Conservation (phyloP, 345 rosid species). For the Brassica rapa region DNA sequence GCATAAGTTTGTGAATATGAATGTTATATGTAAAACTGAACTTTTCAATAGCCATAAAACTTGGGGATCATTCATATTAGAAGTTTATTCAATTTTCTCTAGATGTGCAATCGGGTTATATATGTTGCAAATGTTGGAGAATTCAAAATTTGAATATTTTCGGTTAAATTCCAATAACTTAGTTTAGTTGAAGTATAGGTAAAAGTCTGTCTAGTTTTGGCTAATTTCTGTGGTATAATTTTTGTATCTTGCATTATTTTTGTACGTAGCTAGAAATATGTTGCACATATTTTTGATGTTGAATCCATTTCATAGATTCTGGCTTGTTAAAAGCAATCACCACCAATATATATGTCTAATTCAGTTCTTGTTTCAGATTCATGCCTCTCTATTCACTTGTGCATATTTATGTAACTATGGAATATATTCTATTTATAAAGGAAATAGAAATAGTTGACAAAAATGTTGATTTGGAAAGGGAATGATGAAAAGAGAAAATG, state of each 20-base stretch:
- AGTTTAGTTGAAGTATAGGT: too few species aligned
- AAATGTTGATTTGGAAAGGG: slow-evolving; percentile 17
- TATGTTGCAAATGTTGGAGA: not conserved
- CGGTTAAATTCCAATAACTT: too few species aligned
- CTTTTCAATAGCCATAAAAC: not conserved
- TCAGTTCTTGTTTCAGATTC: not conserved
- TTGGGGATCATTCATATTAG: not conserved
- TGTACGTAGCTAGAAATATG: not conserved
- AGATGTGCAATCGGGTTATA: not conserved
- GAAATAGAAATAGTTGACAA: slow-evolving; percentile 2
- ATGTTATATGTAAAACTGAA: too few species aligned
- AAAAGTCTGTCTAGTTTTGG: too few species aligned
- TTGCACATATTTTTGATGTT: not conserved
- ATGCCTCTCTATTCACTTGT: not conserved
- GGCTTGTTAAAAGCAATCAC: not conserved
- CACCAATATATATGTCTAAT: not conserved
- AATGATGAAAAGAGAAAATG: slow-evolving; percentile 4
- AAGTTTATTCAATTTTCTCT: not conserved
- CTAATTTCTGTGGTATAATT: not conserved
- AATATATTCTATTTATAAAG: not conserved
- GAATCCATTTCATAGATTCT: not conserved
- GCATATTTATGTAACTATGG: not conserved
- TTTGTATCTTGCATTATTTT: not conserved
- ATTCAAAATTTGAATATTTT: not conserved
- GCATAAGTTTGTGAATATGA: too few species aligned